phyloP scores from a whole-genome alignment of 108 stramenopile genomes.

The Conticribra weissflogii region DNA sequence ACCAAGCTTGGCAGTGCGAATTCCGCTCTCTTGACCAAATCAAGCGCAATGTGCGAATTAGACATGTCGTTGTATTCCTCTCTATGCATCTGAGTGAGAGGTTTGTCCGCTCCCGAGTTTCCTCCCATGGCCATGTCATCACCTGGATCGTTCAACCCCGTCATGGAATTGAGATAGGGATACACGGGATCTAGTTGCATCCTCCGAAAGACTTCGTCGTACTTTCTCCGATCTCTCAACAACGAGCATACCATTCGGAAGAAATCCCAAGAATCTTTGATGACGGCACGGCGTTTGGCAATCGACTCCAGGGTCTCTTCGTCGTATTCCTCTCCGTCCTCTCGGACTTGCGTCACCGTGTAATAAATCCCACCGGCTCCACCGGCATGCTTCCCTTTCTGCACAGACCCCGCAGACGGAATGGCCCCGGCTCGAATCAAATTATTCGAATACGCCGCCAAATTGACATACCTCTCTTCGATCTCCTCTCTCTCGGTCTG shows the following conservation, averaged over 20 bases:
- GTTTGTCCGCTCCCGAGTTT: constrained; percentile 72
- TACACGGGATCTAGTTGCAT: constrained; percentile 84
- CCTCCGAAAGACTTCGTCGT: constrained; percentile 81
- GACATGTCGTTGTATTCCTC: constrained; percentile 66
- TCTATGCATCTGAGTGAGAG: constrained; percentile 65
- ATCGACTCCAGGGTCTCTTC: constrained; percentile 83
- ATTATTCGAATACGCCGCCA: constrained; percentile 83
- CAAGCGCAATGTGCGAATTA: constrained; percentile 56
- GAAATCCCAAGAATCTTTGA: constrained; percentile 91
- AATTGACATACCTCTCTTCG: constrained; percentile 80
- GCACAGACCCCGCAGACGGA: constrained; percentile 17
- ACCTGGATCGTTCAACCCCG: constrained; percentile 82
- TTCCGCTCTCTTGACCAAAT: constrained; percentile 69
- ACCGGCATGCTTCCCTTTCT: constrained; percentile 38
- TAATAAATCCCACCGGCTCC: constrained; percentile 76
- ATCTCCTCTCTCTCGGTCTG: constrained; percentile 66
- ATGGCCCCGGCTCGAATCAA: constrained; percentile 74
- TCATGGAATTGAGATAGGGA: constrained; percentile 83
- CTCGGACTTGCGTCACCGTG: constrained; percentile 59
- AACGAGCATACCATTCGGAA: constrained; percentile 85
- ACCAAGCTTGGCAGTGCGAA: constrained; percentile 69
- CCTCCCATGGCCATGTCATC: constrained; percentile 60
- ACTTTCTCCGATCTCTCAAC: constrained; percentile 77
- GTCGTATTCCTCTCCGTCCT: constrained; percentile 68
- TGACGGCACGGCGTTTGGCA: constrained; percentile 87